phyloP scores from a whole-genome alignment of 108 stramenopile genomes.

The Parmales sp. region DNA sequence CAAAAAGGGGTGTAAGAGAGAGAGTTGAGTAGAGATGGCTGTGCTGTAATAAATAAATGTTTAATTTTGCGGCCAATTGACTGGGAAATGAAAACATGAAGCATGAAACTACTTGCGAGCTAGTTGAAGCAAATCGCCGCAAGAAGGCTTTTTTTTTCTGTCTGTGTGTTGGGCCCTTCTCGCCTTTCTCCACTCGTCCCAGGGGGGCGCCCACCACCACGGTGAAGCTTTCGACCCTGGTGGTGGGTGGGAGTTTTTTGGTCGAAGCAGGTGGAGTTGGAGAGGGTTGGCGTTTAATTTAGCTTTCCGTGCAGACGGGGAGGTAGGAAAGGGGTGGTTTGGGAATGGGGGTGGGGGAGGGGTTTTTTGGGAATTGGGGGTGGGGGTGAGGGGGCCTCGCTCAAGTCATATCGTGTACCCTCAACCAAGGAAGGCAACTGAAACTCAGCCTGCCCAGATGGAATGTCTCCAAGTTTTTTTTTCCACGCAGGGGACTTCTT shows the following conservation, averaged over 20 bases:
- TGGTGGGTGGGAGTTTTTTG: conserved; percentile 7
- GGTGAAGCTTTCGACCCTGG: background rate
- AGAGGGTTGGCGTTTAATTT: too few species aligned
- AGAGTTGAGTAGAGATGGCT: background rate
- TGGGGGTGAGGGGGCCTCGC: too few species aligned
- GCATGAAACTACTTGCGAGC: background rate
- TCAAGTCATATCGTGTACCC: too few species aligned
- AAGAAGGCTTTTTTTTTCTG: background rate
- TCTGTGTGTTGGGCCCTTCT: background rate
- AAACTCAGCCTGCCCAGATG: too few species aligned
- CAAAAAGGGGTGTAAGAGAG: background rate
- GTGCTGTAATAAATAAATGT: background rate
- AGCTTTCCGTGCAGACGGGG: too few species aligned
- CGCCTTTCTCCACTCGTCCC: background rate
- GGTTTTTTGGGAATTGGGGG: too few species aligned
- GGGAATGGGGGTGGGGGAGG: too few species aligned
- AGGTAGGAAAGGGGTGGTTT: too few species aligned
- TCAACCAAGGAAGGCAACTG: too few species aligned
- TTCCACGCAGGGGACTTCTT: too few species aligned
- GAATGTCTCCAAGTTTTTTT: too few species aligned
- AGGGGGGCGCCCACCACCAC: background rate
- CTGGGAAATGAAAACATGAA: background rate
- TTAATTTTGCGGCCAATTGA: background rate
- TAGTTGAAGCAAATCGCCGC: background rate
- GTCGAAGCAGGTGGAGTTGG: too few species aligned